These are phyloP conservation scores for Stipa capillata DNA, from an alignment of 176 grass and related monocot species.

Conservation along the genomic window DNA sequence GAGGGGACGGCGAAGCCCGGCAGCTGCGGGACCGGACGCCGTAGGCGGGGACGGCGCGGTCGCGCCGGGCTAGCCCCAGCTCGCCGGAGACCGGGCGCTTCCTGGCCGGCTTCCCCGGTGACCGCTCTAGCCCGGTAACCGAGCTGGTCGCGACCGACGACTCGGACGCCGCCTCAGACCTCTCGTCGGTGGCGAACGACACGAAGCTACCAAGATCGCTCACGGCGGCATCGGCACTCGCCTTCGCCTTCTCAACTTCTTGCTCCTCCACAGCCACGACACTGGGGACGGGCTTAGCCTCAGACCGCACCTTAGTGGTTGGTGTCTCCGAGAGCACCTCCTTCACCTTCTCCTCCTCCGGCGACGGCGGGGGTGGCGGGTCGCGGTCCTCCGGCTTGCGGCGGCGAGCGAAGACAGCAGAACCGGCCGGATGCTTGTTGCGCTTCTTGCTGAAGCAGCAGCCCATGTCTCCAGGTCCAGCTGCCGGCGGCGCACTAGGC, in stretches of 20 bases:
- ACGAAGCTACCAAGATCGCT: conserved; percentile 46
- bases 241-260: conserved; percentile 10
- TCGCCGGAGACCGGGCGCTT: conserved; percentile 57
- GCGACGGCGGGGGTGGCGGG: conserved; percentile 32
- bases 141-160: conserved; percentile 37
- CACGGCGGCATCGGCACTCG: conserved; percentile 9
- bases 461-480: conserved; percentile 38
- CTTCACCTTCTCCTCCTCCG: conserved; percentile 89
- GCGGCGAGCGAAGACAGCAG: not conserved
- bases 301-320: conserved; percentile 10
- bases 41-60: conserved; percentile 23
- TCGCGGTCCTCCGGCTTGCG: conserved; percentile 24
- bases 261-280: conserved; percentile 3
- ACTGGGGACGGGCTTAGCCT: conserved; percentile 18
- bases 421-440: not conserved
- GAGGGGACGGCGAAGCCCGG: conserved; percentile 42
- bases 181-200: conserved; percentile 33
- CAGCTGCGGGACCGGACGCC: conserved; percentile 54
- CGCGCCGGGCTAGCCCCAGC: conserved; percentile 23
- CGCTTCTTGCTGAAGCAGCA: conserved; percentile 63
- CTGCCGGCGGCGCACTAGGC: not conserved
- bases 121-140: conserved; percentile 22
- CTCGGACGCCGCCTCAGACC: conserved; percentile 35
- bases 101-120: conserved; percentile 30
- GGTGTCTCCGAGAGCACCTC: conserved; percentile 82